Evolutionary conservation across 352 stramenopile genomes (phyloP), one percentile per base, ranked within the genome.

Genomic region (Pythium dissotocum): DNA sequence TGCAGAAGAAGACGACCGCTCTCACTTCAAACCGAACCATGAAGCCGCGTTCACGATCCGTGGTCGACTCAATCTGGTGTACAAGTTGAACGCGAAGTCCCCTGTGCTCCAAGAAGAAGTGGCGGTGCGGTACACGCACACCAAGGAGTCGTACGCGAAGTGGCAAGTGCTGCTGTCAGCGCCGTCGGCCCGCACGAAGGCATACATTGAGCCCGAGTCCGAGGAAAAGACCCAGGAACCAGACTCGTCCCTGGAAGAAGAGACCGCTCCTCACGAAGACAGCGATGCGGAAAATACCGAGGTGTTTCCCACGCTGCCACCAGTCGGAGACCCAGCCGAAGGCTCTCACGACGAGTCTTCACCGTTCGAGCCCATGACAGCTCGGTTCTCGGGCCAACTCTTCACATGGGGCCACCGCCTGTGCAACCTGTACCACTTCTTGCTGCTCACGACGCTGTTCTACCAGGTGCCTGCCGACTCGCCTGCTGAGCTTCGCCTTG

Each of bases 361-460:
- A 13, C 21, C 30, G 3, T 69, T 69, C 24, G 72, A 79, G 24
- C 70, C 68, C 33, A 62, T 82, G 21, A 53, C 58, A 33, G 61
- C 68, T 1, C 58, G 58, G 4, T 78, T 83, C 58, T 70, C 61
- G 6, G 73, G 71, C 5, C 67, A 77, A 36, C 71, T 79, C 38
- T 83, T 83, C 36, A 54, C 84, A 16, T 92, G 83, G 85, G 80
- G 78, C 51, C 73, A 91, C 32, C 74, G 71, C 4, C 59, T 91
- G 5, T 90, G 82, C 71, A 89, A 85, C 18, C 53, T 88, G 59
- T 90, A 90, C 46, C 85, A 94, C 63, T 90, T 82, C 51, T 57
- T 94, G 40, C 71, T 89, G 16, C 65, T 80, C 9, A 77, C 75
- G 24, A 87, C 83, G 44, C 68, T 92, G 5, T 94, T 94, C 52